A percentile compares a stretch with the other conserved stretches of the same genome.
Conservation (phyloP, 208 protist genomes). For the Trypanosoma lewisi region DNA sequence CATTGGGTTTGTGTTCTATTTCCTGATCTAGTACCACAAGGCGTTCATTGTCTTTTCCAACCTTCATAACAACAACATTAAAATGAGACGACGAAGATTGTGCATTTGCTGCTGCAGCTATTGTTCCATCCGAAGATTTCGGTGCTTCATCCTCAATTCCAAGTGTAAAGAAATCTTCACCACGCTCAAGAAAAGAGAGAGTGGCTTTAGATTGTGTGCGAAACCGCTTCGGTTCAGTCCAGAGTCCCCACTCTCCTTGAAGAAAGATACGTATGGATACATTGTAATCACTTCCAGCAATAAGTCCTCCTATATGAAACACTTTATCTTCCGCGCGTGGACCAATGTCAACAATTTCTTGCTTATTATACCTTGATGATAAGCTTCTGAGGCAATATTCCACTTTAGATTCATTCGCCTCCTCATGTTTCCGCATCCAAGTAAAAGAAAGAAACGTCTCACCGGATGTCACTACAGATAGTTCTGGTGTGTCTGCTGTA, state of each 20-base stretch:
- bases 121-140: too few species aligned
- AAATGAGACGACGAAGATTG: not conserved
- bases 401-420: slow-evolving; percentile 55
- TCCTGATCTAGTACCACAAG: slow-evolving; percentile 56
- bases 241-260: slow-evolving; percentile 80
- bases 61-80: slow-evolving; percentile 50
- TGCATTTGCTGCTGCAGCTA: too few species aligned
- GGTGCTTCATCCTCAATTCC: slow-evolving; percentile 5
- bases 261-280: slow-evolving; percentile 70
- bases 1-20: slow-evolving; percentile 29
- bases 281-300: slow-evolving; percentile 60
- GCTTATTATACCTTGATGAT: slow-evolving; percentile 47
- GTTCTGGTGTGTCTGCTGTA: slow-evolving; percentile 51
- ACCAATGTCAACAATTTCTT: slow-evolving; percentile 38
- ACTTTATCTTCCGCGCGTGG: slow-evolving; percentile 32
- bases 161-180: slow-evolving; percentile 87
- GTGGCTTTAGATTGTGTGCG: slow-evolving; percentile 39
- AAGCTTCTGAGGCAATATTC: slow-evolving; percentile 68
- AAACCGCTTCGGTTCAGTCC: slow-evolving; percentile 73
- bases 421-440: slow-evolving; percentile 52
- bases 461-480: slow-evolving; percentile 51
- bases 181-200: slow-evolving; percentile 71
- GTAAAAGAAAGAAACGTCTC: slow-evolving; percentile 82
- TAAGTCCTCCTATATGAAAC: slow-evolving; percentile 68
- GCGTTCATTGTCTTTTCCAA: slow-evolving; percentile 30